A percentile compares a stretch with the other conserved stretches of the same genome.
Evolutionary conservation across 1,139 yeast genomes (phyloP).

Genomic region (Nakaseomyces sp.): DNA sequence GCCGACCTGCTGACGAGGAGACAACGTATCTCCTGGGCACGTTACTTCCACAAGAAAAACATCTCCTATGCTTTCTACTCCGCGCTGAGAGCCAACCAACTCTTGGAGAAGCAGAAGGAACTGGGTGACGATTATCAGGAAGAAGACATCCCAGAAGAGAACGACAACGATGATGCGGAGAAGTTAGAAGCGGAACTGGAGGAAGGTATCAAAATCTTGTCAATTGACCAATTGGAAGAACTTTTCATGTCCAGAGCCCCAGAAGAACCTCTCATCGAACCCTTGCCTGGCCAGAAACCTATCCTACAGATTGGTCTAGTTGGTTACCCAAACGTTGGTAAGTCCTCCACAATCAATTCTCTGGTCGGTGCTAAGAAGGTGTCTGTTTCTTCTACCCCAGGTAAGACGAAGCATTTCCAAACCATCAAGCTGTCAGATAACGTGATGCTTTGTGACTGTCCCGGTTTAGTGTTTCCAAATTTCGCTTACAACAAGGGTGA

Average conservation of each 20-base stretch:
- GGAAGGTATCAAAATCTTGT: slow-evolving; percentile 59
- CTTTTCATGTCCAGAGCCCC: slow-evolving; percentile 80
- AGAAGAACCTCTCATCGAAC: slow-evolving; percentile 42
- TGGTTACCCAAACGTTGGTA: slow-evolving; percentile 96
- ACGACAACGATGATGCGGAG: slow-evolving; percentile 29
- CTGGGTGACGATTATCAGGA: slow-evolving; percentile 21
- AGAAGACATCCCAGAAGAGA: slow-evolving; percentile 33
- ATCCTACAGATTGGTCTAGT: slow-evolving; percentile 86
- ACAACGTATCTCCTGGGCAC: slow-evolving; percentile 84
- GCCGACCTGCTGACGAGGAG: slow-evolving; percentile 75
- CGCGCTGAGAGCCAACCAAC: slow-evolving; percentile 73
- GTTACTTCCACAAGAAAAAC: slow-evolving; percentile 56
- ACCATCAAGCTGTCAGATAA: slow-evolving; percentile 79
- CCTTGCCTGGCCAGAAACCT: slow-evolving; percentile 47
- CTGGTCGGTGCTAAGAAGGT: slow-evolving; percentile 93
- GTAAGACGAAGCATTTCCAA: slow-evolving; percentile 98
- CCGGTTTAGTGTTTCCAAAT: slow-evolving; percentile 97
- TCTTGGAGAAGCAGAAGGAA: slow-evolving; percentile 51
- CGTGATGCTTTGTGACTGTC: slow-evolving; percentile 93
- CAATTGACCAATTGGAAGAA: slow-evolving; percentile 76
- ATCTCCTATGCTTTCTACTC: slow-evolving; percentile 88
- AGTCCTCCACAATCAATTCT: slow-evolving; percentile 92
- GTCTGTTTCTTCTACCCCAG: slow-evolving; percentile 96
- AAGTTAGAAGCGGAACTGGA: slow-evolving; percentile 28
- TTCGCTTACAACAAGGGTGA: slow-evolving; percentile 96